Conservation (phyloP, 2,329 filamentous ascomycete genomes). For the Aspergillus versicolor region DNA sequence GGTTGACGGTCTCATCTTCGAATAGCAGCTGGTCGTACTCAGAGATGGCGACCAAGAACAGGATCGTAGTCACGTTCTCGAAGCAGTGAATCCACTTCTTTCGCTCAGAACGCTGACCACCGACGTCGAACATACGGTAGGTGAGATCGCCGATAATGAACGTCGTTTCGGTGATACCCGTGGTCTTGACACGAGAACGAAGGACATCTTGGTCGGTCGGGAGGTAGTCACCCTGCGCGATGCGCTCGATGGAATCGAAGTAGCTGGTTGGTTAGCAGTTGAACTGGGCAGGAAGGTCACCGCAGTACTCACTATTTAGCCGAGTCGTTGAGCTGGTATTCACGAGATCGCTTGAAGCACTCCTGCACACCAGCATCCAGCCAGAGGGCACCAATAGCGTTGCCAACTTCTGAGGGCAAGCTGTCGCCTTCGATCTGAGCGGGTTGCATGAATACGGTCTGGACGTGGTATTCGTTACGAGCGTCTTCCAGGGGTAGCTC, state of each 20-base stretch:
- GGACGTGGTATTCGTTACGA: conserved; percentile 93
- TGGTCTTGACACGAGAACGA: conserved; percentile 94
- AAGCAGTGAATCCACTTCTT: conserved; percentile 99
- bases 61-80: conserved; percentile 94
- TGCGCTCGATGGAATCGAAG: conserved; percentile 92
- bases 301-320: conserved; percentile 77
- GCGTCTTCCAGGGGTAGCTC: conserved; percentile 85
- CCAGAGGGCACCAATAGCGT: conserved; percentile 89
- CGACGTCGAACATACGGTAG: conserved; percentile 97
- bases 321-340: conserved; percentile 96
- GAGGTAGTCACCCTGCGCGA: conserved; percentile 87
- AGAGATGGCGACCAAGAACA: conserved; percentile 94
- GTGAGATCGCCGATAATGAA: conserved; percentile 94
- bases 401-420: conserved; percentile 89
- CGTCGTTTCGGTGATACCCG: conserved; percentile 93
- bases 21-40: conserved; percentile 96
- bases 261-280: conserved; percentile 62
- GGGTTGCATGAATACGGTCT: conserved; percentile 98
- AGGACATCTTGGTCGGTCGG: conserved; percentile 95
- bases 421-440: conserved; percentile 95
- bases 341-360: conserved; percentile 91
- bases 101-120: conserved; percentile 90
- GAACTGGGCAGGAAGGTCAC: neutral
- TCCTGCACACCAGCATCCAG: conserved; percentile 89
- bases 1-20: conserved; percentile 88